phyloP scores from a whole-genome alignment of 257 asterid genomes.

The Henckelia pumila region DNA sequence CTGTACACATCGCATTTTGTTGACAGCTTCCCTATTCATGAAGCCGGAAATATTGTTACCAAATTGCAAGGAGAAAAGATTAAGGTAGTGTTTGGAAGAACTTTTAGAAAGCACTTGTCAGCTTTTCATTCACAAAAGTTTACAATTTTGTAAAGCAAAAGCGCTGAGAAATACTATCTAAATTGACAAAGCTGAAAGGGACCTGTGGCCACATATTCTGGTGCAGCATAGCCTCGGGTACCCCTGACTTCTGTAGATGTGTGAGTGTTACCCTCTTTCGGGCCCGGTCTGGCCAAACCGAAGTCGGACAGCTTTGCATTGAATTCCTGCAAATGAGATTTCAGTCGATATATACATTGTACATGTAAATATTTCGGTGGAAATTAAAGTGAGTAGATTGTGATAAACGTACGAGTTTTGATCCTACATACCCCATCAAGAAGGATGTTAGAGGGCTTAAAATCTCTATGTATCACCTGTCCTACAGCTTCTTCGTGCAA shows the following conservation, averaged over 20 bases:
- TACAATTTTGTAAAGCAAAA: no score
- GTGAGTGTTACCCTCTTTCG: conserved; percentile 87
- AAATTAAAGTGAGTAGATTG: neutral
- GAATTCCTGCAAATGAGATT: conserved; percentile 56
- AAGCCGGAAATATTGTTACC: no score
- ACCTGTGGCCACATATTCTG: conserved; percentile 95
- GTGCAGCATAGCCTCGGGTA: conserved; percentile 92
- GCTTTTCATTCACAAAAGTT: no score
- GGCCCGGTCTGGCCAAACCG: conserved; percentile 92
- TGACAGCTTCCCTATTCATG: no score
- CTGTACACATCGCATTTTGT: conserved; percentile 77
- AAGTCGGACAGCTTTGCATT: conserved; percentile 86
- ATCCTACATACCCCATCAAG: conserved; percentile 73
- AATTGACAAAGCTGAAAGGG: no score
- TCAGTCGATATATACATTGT: no score
- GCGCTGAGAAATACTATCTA: no score
- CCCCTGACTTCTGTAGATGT: conserved; percentile 95
- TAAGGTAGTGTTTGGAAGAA: no score
- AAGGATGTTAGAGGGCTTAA: conserved; percentile 88
- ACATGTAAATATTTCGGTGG: neutral
- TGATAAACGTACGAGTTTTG: conserved; percentile 10
- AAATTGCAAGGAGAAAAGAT: no score
- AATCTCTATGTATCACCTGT: conserved; percentile 83
- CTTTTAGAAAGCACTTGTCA: no score
- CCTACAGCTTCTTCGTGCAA: conserved; percentile 84